Base-by-base conservation (phyloP, 2,329 filamentous ascomycete species). In the Plenodomus tracheiphilus region DNA sequence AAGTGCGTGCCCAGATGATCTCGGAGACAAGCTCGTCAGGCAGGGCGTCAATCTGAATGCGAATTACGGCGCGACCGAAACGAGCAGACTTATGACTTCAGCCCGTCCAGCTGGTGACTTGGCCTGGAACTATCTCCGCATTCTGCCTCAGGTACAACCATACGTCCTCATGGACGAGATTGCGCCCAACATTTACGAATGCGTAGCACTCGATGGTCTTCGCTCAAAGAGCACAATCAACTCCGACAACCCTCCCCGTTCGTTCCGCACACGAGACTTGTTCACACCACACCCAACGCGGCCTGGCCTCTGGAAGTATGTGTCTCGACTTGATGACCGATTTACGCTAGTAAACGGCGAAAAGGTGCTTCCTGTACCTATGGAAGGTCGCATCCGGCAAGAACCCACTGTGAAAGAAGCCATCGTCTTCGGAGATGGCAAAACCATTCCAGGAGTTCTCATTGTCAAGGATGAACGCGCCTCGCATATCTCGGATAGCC, bases 11-110 rank as follows among this genome's bases (percentile, higher is more conserved):
- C 83, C 84, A 0, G 82, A 86, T 57, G 79, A 80, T 7, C 70
- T 86, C 2, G 84, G 84, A 0, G 77, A 85, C 53, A 56, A 70
- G 2, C 65, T 86, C 0, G 79, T 82, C 0, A 66, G 73, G 0
- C 71, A 76, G 2, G 82, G 81, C 0, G 79, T 86, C 0, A 77
- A 83, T 41, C 68, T 86, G 0, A 75, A 81, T 2, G 75, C 75
- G 11, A 80, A 84, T 49, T 85, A 84, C 46, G 83, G 83, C 59
- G 75, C 80, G 77, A 86, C 84, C 0, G 84, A 87, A 62, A 81
- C 79, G 1, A 83, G 83, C 5, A 79, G 83, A 58, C 65, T 86
- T 13, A 85, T 85, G 81, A 85, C 81, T 1, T 84, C 82, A 0
- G 78, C 80, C 54, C 74, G 84, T 9, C 73, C 77, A 0, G 62